Percentiles rank a stretch among this genome's conserved stretches.
Evolutionary conservation across 2,329 filamentous ascomycete species (phyloP).

Genomic region (Alternaria sp.): DNA sequence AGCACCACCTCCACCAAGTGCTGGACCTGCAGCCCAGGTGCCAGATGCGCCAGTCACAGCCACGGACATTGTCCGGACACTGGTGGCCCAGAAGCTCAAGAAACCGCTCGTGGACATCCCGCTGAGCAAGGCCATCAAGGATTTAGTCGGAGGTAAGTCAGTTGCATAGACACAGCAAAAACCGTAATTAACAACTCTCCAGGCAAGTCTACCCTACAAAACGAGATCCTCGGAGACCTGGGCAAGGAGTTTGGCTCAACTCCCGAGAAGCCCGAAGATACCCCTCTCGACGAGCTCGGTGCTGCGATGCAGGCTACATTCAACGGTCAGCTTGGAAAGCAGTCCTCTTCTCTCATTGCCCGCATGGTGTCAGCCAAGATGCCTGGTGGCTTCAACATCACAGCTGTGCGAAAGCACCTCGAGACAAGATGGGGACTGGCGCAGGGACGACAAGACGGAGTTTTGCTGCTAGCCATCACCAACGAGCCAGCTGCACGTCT

Average conservation of each 20-base stretch:
- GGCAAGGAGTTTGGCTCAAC: slow-evolving; percentile 99
- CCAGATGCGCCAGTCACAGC: slow-evolving; percentile 88
- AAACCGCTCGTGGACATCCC: slow-evolving; percentile 90
- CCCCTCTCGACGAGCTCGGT: slow-evolving; percentile 92
- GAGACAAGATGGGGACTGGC: slow-evolving; percentile 93
- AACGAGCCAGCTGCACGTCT: slow-evolving; percentile 91
- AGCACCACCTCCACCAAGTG: slow-evolving; percentile 68
- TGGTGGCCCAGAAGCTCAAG: slow-evolving; percentile 98
- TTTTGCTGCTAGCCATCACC: slow-evolving; percentile 86
- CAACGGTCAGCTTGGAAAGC: slow-evolving; percentile 97
- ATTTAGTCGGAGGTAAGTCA: slow-evolving; percentile 89
- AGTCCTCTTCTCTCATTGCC: slow-evolving; percentile 91
- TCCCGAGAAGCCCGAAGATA: slow-evolving; percentile 98
- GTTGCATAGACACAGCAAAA: slow-evolving; percentile 6
- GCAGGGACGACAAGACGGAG: slow-evolving; percentile 88
- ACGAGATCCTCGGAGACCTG: slow-evolving; percentile 96
- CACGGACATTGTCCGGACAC: slow-evolving; percentile 84
- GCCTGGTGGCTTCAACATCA: slow-evolving; percentile 99
- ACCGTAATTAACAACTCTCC: slow-evolving; percentile 27
- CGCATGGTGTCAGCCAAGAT: slow-evolving; percentile 98
- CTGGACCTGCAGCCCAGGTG: slow-evolving; percentile 87
- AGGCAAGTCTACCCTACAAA: slow-evolving; percentile 99
- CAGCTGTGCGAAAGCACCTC: slow-evolving; percentile 90
- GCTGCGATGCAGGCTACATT: slow-evolving; percentile 98
- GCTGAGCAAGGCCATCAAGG: slow-evolving; percentile 96